These are phyloP conservation scores for Leccinum sublutescens DNA, from an alignment of 768 basidiomycete genomes.

Conservation along the genomic window DNA sequence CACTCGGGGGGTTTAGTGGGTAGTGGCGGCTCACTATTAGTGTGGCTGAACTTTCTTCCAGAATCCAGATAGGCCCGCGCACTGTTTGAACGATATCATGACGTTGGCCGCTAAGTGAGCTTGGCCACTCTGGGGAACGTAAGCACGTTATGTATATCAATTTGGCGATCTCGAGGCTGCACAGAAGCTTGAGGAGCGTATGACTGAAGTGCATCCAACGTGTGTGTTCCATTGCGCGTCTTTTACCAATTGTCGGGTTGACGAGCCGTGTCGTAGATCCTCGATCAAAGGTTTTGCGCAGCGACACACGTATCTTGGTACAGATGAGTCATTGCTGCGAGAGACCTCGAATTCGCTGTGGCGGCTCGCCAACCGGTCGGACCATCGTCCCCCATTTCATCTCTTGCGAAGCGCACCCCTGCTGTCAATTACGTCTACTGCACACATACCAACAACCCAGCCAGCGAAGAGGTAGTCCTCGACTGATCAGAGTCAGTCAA, in stretches of 20 bases:
- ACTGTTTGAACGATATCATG: constrained; percentile 81
- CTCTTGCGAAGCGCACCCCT: constrained; percentile 36
- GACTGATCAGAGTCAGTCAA: constrained; percentile 26
- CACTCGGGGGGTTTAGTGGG: no score
- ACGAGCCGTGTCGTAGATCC: constrained; percentile 52
- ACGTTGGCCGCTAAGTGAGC: constrained; percentile 78
- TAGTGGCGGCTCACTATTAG: not conserved
- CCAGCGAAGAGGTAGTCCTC: constrained; percentile 32
- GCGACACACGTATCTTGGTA: constrained; percentile 66
- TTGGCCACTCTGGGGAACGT: constrained; percentile 89
- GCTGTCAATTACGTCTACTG: constrained; percentile 31
- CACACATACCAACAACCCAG: constrained; percentile 25
- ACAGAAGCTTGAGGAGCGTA: constrained; percentile 85
- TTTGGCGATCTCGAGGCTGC: constrained; percentile 90
- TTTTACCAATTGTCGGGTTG: not conserved
- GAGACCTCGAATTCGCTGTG: constrained; percentile 81
- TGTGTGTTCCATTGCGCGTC: constrained; percentile 32
- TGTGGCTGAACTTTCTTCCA: constrained; percentile 4
- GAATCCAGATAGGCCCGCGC: constrained; percentile 60
- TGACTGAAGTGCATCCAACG: constrained; percentile 82
- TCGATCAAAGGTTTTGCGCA: constrained; percentile 91
- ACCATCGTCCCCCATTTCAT: constrained; percentile 13
- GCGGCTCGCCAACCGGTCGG: constrained; percentile 32
- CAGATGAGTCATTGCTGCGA: constrained; percentile 80
- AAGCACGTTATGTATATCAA: constrained; percentile 94